Percentiles rank a stretch among this genome's conserved stretches.
Evolutionary conservation across 192 early-diverging fungal species (phyloP).

Genomic region (Chytriomyces sp.): DNA sequence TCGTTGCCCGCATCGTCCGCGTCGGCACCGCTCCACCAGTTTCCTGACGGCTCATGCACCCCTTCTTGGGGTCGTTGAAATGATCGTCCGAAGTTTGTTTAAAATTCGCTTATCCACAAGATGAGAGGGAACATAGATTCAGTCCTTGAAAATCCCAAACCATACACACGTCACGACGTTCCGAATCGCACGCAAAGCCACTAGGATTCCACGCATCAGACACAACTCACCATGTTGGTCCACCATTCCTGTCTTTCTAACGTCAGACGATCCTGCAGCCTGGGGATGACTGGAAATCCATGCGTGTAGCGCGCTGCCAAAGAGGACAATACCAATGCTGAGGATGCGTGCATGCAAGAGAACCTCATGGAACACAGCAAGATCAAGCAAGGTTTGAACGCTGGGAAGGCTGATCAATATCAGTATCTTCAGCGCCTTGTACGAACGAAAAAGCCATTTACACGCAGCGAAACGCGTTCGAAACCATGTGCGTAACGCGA

Average conservation of each 20-base stretch:
- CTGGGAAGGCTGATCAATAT: neutral
- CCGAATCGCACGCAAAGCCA: no score
- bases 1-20: neutral
- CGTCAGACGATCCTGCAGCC: neutral
- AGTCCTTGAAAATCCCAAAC: no score
- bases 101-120: no score
- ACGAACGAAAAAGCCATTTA: slow-evolving; percentile 33
- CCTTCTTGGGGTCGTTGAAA: no score
- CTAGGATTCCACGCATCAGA: no score
- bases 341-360: neutral
- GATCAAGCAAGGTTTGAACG: slow-evolving; percentile 27
- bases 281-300: slow-evolving; percentile 12
- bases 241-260: no score
- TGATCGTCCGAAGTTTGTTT: no score
- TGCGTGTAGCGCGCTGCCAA: slow-evolving; percentile 19
- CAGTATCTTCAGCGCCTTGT: neutral
- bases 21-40: no score
- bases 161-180: no score
- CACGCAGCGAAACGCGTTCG: slow-evolving; percentile 62
- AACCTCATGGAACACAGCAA: slow-evolving; percentile 24
- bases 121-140: no score
- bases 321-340: slow-evolving; percentile 18
- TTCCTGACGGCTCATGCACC: no score
- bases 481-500: slow-evolving; percentile 62
- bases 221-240: no score